These are phyloP conservation scores for Rhodotorula sp. DNA, from an alignment of 1,284 basidiomycete genomes.

Conservation along the genomic window DNA sequence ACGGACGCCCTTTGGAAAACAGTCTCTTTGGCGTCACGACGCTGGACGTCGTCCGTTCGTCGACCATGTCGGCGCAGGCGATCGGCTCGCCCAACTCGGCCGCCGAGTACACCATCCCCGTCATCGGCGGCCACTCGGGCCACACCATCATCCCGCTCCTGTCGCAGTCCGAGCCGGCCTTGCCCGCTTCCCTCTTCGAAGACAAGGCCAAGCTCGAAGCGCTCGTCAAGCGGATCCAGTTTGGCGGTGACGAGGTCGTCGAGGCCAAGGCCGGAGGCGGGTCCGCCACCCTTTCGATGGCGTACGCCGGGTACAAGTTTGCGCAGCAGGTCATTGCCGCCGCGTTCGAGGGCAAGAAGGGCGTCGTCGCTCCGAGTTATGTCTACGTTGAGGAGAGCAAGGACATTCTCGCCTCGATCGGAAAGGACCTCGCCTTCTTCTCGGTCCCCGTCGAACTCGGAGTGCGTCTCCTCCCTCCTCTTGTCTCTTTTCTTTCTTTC, in stretches of 20 bases:
- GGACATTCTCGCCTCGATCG: slow-evolving; percentile 52
- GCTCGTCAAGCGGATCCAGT: slow-evolving; percentile 87
- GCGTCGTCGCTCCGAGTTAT: slow-evolving; percentile 74
- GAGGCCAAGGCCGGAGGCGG: slow-evolving; percentile 84
- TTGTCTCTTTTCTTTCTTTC: no score
- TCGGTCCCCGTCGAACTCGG: slow-evolving; percentile 87
- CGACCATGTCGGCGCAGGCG: slow-evolving; percentile 86
- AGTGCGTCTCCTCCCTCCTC: slow-evolving; percentile 56
- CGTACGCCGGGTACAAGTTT: slow-evolving; percentile 85
- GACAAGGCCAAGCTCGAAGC: slow-evolving; percentile 56
- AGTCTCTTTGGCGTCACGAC: slow-evolving; percentile 97
- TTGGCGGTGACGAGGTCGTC: slow-evolving; percentile 91
- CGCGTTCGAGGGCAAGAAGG: slow-evolving; percentile 80
- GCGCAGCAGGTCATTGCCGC: slow-evolving; percentile 59
- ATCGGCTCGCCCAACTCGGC: slow-evolving; percentile 62
- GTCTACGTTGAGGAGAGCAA: slow-evolving; percentile 64
- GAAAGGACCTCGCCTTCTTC: slow-evolving; percentile 71
- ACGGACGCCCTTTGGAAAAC: background rate
- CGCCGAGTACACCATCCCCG: slow-evolving; percentile 74
- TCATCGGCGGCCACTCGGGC: slow-evolving; percentile 74
- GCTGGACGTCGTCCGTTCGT: slow-evolving; percentile 93
- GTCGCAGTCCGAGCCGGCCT: slow-evolving; percentile 77
- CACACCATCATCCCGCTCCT: slow-evolving; percentile 81
- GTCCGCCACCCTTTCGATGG: slow-evolving; percentile 85
- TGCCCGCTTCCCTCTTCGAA: slow-evolving; percentile 60